These are phyloP conservation scores for Trichoderma koningii DNA, from an alignment of 2,329 filamentous ascomycete genomes.

Conservation along the genomic window DNA sequence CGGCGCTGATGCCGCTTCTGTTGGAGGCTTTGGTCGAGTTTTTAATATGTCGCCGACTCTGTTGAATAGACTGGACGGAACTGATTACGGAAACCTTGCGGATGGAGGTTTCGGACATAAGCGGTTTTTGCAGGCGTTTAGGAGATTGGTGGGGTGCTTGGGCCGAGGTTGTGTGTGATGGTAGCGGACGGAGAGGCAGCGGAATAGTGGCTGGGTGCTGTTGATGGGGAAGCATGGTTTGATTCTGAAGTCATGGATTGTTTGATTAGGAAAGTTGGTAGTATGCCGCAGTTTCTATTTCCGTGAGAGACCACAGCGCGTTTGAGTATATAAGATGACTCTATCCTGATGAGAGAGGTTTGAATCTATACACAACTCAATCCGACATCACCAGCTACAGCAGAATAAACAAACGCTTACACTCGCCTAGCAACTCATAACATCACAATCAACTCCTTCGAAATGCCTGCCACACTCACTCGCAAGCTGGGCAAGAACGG, in stretches of 20 bases:
- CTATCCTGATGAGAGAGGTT: too few species aligned
- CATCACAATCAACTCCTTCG: neutral
- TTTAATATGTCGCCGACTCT: neutral
- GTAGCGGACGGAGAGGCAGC: too few species aligned
- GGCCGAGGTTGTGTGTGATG: too few species aligned
- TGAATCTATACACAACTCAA: too few species aligned
- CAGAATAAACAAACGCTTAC: neutral
- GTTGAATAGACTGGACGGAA: neutral
- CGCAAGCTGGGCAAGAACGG: slow-evolving; percentile 52
- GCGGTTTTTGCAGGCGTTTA: slow-evolving; percentile 12
- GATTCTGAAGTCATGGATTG: too few species aligned
- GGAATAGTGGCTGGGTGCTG: too few species aligned
- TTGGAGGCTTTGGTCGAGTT: neutral
- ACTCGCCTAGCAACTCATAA: neutral
- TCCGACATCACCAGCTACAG: neutral
- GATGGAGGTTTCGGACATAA: slow-evolving; percentile 7
- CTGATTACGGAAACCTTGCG: neutral
- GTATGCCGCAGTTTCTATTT: too few species aligned
- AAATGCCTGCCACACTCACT: slow-evolving; percentile 22
- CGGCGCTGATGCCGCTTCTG: neutral
- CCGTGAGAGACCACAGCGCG: too few species aligned
- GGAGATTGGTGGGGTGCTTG: too few species aligned
- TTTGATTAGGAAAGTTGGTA: too few species aligned
- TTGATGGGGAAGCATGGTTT: too few species aligned
- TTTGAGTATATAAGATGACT: too few species aligned